These are phyloP conservation scores for Globisporangium perplexum DNA, from an alignment of 352 stramenopile genomes.

Conservation along the genomic window DNA sequence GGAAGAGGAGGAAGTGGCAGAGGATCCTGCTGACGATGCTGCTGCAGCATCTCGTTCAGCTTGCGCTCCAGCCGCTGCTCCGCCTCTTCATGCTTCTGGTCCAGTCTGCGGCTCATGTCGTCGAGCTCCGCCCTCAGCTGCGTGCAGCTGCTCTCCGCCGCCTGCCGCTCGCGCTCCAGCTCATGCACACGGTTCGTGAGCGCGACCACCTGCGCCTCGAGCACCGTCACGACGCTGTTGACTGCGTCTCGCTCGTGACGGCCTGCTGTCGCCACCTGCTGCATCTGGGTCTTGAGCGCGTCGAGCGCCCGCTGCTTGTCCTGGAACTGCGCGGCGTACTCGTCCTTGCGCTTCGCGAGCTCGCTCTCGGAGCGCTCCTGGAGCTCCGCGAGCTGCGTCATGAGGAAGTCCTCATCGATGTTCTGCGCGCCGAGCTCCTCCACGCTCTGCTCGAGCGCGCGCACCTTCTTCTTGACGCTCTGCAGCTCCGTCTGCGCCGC, in stretches of 20 bases:
- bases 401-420: constrained; percentile 50
- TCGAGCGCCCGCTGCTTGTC: constrained; percentile 22
- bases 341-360: constrained; percentile 21
- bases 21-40: background rate
- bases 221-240: background rate
- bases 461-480: constrained; percentile 18
- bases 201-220: constrained; percentile 4
- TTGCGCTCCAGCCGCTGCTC: background rate
- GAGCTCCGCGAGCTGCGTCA: constrained; percentile 39
- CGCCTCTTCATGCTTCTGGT: background rate
- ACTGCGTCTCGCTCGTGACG: background rate
- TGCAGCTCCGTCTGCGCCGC: constrained; percentile 10
- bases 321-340: constrained; percentile 13
- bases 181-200: constrained; percentile 9
- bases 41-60: background rate
- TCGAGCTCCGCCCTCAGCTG: background rate
- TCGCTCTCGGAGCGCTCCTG: constrained; percentile 52
- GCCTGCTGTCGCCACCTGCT: background rate
- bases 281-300: constrained; percentile 6
- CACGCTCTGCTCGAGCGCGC: constrained; percentile 19
- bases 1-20: background rate
- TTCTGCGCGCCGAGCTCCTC: constrained; percentile 13
- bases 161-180: constrained; percentile 9
- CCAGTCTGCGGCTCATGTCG: background rate
- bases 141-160: background rate